Conservation (phyloP, 1,284 basidiomycete genomes). For the Malassezia obtusa region DNA sequence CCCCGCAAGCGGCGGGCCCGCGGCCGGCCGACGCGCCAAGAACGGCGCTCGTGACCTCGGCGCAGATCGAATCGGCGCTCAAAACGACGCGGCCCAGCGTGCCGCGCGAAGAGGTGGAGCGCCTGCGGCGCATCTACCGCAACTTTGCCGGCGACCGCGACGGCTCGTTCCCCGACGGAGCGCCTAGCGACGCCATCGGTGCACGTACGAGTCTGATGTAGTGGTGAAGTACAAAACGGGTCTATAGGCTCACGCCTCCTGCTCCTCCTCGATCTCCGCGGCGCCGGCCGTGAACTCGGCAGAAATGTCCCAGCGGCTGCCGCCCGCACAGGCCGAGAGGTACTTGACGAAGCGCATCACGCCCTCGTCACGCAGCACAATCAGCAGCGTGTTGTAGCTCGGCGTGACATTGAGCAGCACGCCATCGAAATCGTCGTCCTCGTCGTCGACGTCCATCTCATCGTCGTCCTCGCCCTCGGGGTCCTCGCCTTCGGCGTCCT, state of each 20-base stretch:
- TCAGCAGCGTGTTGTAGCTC: constrained; percentile 76
- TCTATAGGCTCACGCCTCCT: background rate
- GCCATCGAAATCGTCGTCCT: constrained; percentile 62
- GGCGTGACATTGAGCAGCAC: constrained; percentile 82
- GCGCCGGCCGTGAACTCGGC: constrained; percentile 42
- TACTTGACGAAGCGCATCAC: constrained; percentile 59
- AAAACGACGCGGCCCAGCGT: constrained; percentile 39
- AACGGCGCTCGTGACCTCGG: constrained; percentile 25
- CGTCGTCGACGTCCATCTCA: constrained; percentile 49
- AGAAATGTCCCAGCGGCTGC: constrained; percentile 43
- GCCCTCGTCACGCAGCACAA: constrained; percentile 82
- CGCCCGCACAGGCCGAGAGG: constrained; percentile 35
- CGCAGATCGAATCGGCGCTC: constrained; percentile 32
- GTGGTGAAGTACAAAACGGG: constrained; percentile 1
- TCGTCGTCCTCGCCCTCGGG: constrained; percentile 50
- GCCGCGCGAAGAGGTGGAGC: constrained; percentile 29
- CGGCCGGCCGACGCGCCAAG: constrained; percentile 9
- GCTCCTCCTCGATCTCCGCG: constrained; percentile 31
- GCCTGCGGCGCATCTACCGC: constrained; percentile 33
- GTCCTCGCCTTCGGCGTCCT: constrained; percentile 52
- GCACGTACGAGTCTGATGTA: constrained; percentile 43
- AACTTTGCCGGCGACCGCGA: constrained; percentile 41
- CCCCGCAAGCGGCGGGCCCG: background rate
- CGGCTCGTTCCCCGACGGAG: constrained; percentile 36
- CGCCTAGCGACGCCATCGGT: constrained; percentile 33